Conservation (phyloP, 805 yeast genomes). For the Teunomyces funiuensis region DNA sequence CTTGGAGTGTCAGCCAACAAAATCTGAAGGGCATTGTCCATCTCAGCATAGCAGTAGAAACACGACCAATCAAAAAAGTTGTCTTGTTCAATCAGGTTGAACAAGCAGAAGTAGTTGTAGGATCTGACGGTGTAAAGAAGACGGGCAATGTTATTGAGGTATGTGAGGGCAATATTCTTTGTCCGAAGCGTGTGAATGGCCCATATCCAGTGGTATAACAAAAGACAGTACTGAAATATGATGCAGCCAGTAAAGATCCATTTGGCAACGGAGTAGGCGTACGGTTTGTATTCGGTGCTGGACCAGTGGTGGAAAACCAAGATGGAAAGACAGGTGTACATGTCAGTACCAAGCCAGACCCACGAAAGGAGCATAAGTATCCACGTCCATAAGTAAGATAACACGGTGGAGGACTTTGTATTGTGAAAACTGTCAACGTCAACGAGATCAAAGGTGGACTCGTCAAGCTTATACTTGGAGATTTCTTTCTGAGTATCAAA, state of each 20-base stretch:
- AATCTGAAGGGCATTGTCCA: constrained; percentile 61
- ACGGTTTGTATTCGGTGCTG: constrained; percentile 44
- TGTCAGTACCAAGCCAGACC: constrained; percentile 61
- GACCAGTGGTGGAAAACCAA: constrained; percentile 74
- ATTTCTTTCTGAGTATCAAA: constrained; percentile 27
- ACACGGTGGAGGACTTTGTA: constrained; percentile 41
- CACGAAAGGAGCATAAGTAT: constrained; percentile 53
- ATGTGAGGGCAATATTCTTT: constrained; percentile 65
- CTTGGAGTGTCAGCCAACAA: constrained; percentile 83
- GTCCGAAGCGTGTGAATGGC: constrained; percentile 61
- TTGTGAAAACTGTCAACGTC: constrained; percentile 49
- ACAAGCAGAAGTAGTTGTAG: constrained; percentile 71
- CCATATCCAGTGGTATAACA: constrained; percentile 55
- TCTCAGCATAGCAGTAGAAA: constrained; percentile 61
- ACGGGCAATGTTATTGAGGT: constrained; percentile 65
- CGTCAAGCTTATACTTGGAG: constrained; percentile 31
- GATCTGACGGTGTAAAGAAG: constrained; percentile 52
- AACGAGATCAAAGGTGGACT: constrained; percentile 49
- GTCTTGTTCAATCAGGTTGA: constrained; percentile 63
- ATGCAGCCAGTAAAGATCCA: constrained; percentile 86
- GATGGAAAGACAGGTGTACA: constrained; percentile 74
- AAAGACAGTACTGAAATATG: constrained; percentile 59
- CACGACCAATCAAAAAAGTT: constrained; percentile 65
- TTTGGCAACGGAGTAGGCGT: constrained; percentile 51
- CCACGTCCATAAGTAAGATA: constrained; percentile 44